Evolutionary conservation across 1,284 basidiomycete species (phyloP).

Genomic region (Somion occarium): DNA sequence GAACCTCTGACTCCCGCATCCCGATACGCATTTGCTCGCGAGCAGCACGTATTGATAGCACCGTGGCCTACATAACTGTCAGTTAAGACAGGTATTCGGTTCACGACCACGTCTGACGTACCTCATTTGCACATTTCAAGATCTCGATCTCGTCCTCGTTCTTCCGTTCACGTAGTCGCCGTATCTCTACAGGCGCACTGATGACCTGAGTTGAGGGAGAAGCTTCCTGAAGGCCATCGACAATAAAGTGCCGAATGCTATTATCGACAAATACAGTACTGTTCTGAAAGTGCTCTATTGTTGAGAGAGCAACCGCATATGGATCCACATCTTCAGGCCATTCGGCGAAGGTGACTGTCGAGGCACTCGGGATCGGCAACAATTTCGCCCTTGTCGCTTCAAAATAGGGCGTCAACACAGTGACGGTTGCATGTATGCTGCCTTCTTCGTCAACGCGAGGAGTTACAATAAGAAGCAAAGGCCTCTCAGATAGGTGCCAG

Average conservation of each 20-base stretch:
- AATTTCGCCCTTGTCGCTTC: constrained; percentile 67
- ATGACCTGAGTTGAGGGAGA: constrained; percentile 33
- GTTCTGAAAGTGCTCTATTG: constrained; percentile 32
- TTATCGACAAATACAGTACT: constrained; percentile 59
- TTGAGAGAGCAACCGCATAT: constrained; percentile 48
- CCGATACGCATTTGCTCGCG: constrained; percentile 62
- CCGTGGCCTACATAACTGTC: constrained; percentile 49
- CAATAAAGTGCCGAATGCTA: constrained; percentile 53
- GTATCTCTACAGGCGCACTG: constrained; percentile 51
- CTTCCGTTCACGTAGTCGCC: constrained; percentile 68
- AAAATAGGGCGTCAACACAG: constrained; percentile 72
- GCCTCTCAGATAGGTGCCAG: constrained; percentile 77
- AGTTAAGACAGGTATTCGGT: constrained; percentile 2
- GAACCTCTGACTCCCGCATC: constrained; percentile 70
- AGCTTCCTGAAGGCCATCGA: constrained; percentile 53
- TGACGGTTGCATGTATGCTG: constrained; percentile 39
- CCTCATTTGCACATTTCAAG: constrained; percentile 78
- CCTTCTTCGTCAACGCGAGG: constrained; percentile 31
- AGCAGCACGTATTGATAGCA: constrained; percentile 69
- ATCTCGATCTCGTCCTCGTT: constrained; percentile 66
- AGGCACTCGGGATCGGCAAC: constrained; percentile 45
- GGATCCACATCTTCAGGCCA: constrained; percentile 78
- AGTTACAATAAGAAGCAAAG: constrained; percentile 65
- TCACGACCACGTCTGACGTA: too few relatives aligned
- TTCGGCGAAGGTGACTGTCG: constrained; percentile 46